Evolutionary conservation across 768 basidiomycete genomes (phyloP).

Genomic region (Grammothele lineata): DNA sequence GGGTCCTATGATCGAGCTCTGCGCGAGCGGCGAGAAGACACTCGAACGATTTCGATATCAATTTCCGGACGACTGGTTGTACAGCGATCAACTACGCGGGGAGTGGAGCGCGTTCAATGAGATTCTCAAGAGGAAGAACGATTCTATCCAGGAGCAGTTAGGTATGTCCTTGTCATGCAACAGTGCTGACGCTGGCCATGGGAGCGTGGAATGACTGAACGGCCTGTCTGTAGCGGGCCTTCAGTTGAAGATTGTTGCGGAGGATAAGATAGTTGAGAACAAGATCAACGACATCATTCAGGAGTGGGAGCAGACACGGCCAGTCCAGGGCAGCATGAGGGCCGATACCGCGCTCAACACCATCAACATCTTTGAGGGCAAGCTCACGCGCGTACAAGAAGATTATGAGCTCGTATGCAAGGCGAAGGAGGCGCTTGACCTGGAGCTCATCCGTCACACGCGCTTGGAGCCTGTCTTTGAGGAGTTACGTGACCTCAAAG

Average conservation of each 20-base stretch:
- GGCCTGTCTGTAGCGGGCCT: conserved; percentile 67
- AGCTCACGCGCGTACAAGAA: conserved; percentile 84
- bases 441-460: conserved; percentile 86
- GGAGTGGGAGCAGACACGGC: conserved; percentile 96
- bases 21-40: conserved; percentile 93
- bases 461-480: conserved; percentile 93
- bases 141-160: conserved; percentile 96
- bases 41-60: conserved; percentile 96
- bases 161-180: conserved; percentile 44
- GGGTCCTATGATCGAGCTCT: conserved; percentile 94
- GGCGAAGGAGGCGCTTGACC: conserved; percentile 94
- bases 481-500: conserved; percentile 93
- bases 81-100: conserved; percentile 93
- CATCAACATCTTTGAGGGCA: conserved; percentile 92
- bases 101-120: conserved; percentile 99
- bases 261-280: conserved; percentile 97
- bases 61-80: conserved; percentile 96
- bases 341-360: conserved; percentile 96
- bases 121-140: conserved; percentile 96
- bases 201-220: not conserved
- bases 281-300: conserved; percentile 86
- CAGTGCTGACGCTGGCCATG: not conserved
- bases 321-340: conserved; percentile 94
- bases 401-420: conserved; percentile 94
- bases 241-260: conserved; percentile 99